phyloP scores from a whole-genome alignment of 2,329 filamentous ascomycete species.

The Blumeriella jaapii region DNA sequence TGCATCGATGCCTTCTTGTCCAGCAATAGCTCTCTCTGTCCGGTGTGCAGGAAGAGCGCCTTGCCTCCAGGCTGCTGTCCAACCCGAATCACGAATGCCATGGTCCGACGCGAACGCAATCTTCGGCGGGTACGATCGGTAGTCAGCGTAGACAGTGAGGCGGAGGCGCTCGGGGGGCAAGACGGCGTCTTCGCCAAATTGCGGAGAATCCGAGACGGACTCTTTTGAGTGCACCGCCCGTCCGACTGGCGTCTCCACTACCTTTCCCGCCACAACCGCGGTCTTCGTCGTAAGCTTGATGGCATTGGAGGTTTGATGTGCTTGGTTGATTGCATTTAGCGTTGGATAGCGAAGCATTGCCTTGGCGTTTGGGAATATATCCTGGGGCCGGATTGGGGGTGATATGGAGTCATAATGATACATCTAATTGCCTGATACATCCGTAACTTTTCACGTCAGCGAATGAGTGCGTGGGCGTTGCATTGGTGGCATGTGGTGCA shows the following conservation, averaged over 20 bases:
- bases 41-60: constrained; percentile 78
- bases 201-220: constrained; percentile 7
- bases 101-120: constrained; percentile 72
- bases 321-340: constrained; percentile 8
- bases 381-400: constrained; percentile 1
- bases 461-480: no score
- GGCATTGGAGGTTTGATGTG: constrained; percentile 1
- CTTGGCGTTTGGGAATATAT: constrained; percentile 5
- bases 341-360: constrained; percentile 5
- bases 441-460: no score
- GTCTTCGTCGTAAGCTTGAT: constrained; percentile 10
- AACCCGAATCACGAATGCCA: constrained; percentile 62
- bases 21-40: constrained; percentile 74
- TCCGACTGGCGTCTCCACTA: constrained; percentile 3
- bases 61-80: constrained; percentile 58
- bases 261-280: constrained; percentile 9
- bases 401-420: no score
- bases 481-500: no score
- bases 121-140: constrained; percentile 36
- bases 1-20: constrained; percentile 82
- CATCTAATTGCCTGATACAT: no score
- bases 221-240: constrained; percentile 2
- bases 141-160: constrained; percentile 14
- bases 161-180: constrained; percentile 5
- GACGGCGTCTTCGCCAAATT: constrained; percentile 8